Base-by-base conservation (phyloP, 441 rosid genomes). In the Adansonia grandidieri region DNA sequence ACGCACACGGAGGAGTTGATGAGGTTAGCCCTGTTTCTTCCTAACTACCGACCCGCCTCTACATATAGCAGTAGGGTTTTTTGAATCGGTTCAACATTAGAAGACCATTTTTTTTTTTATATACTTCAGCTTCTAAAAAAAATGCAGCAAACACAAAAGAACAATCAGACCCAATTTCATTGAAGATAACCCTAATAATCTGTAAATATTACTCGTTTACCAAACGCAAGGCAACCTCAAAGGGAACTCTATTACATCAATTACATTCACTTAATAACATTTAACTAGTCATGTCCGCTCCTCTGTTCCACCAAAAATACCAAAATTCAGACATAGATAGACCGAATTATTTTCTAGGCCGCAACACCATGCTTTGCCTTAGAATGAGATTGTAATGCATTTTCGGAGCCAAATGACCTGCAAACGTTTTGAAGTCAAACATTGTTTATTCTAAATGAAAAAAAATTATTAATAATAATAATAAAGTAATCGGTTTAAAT, bases 321-420 rank as follows among this genome's bases (percentile, higher is more conserved):
- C 13, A n/a, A 45, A 6, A 74, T 47, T n/a, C 15, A 15, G 9
- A 20, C 32, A 10, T 42, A 47, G 54, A 37, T 72, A 14, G 48
- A 32, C 14, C 4, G n/a, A 9, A 9, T 17, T 0, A n/a, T 9
- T 17, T 66, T 85, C 40, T 75, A 87, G 24, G 81, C 79, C 40
- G 85, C 84, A 50, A 85, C 75, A 76, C 87, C 22, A 84, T 91
- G 98, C 80, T 93, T 93, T 22, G 94, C 98, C 82, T 93, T 90
- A 0, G 91, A 82, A 83, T 93, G 95, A 64, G 94, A 85, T 76
- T 91, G 92, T 74, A 90, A 76, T 42, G 92, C 98, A 68, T 70
- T 82, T 45, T 93, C 95, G 0, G 98, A 86, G 54, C 85, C 89
- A 79, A 93, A 93, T 0, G 88, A 74, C 86, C 91, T 89, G 81